These are phyloP conservation scores for Aspergillus wentii DNA, from an alignment of 495 filamentous ascomycete species.

Conservation along the genomic window DNA sequence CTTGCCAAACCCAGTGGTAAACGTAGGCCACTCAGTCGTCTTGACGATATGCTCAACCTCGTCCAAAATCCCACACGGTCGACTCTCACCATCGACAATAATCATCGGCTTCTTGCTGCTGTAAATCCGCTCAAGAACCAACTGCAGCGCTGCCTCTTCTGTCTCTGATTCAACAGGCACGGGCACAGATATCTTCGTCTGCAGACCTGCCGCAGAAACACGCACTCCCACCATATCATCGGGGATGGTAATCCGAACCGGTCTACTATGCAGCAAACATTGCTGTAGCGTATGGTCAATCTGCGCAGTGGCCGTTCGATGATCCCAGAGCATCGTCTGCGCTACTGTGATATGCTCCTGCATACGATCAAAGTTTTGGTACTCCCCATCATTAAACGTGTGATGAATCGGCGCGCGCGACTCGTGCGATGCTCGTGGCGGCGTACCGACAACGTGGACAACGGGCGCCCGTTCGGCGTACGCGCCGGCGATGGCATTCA, in stretches of 20 bases:
- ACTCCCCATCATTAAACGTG: conserved; percentile 34
- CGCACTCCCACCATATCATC: conserved; percentile 29
- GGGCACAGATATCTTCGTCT: background rate
- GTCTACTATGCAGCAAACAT: conserved; percentile 28
- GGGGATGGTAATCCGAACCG: conserved; percentile 36
- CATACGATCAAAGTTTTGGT: conserved; percentile 27
- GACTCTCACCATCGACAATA: conserved; percentile 25
- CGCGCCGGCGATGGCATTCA: conserved; percentile 67
- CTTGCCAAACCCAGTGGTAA: conserved; percentile 24
- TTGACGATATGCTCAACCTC: conserved; percentile 18
- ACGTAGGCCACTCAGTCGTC: conserved; percentile 23
- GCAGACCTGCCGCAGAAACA: conserved; percentile 5
- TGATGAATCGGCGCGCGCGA: conserved; percentile 31
- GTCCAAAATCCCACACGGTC: conserved; percentile 10
- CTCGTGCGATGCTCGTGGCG: conserved; percentile 17
- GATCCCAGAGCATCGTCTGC: conserved; percentile 24
- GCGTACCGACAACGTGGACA: conserved; percentile 71
- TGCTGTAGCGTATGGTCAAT: conserved; percentile 31
- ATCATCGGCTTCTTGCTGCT: conserved; percentile 23
- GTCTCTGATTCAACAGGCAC: background rate
- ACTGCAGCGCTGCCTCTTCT: conserved; percentile 5
- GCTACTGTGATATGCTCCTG: conserved; percentile 27
- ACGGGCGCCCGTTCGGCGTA: conserved; percentile 73
- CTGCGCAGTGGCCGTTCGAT: conserved; percentile 17
- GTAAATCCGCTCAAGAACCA: conserved; percentile 19